Conservation (phyloP, 179 eudicot species). For the Actinidia chinensis region DNA sequence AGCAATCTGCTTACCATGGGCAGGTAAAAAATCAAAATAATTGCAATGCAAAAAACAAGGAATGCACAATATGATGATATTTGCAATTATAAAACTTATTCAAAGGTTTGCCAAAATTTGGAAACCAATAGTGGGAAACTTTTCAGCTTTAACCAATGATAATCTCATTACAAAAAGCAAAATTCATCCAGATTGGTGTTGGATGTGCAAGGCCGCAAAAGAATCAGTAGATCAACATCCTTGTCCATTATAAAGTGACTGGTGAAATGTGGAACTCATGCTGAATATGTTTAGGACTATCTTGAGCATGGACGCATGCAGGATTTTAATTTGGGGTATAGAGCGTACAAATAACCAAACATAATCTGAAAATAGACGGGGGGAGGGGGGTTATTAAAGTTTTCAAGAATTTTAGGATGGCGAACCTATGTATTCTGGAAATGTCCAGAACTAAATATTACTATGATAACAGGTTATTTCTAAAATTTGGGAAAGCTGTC, state of each 20-base stretch:
- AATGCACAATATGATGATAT: background rate
- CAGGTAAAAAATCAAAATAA: conserved; percentile 25
- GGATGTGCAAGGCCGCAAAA: background rate
- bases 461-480: too few relatives aligned
- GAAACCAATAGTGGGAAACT: background rate
- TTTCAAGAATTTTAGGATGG: too few relatives aligned
- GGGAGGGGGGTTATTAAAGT: too few relatives aligned
- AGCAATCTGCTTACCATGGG: conserved; percentile 56
- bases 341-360: too few relatives aligned
- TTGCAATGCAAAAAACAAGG: background rate
- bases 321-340: too few relatives aligned
- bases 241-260: background rate
- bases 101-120: background rate
- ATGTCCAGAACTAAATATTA: too few relatives aligned
- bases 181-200: background rate
- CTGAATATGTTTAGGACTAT: background rate
- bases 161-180: background rate
- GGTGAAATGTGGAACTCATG: background rate
- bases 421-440: too few relatives aligned
- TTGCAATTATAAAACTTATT: background rate
- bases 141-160: background rate
- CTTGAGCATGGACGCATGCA: background rate
- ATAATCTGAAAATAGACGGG: too few relatives aligned
- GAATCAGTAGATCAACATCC: background rate
- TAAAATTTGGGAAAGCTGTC: too few relatives aligned